Evolutionary conservation across 129 eudicot species (phyloP).

Genomic region (Rutidosis leptorrhynchoides): DNA sequence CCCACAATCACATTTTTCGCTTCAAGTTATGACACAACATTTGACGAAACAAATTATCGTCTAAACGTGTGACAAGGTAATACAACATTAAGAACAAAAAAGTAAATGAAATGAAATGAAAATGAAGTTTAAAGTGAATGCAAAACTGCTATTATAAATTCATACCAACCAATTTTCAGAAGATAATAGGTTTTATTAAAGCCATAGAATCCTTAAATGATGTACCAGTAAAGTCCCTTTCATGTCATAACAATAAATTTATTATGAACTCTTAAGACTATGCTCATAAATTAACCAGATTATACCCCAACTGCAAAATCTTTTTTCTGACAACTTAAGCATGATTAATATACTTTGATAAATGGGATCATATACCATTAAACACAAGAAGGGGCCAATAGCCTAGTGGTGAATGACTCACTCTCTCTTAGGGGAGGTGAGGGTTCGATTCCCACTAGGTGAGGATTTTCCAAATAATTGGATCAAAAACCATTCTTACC

Average conservation of each 20-base stretch:
- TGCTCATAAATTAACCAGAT: not conserved
- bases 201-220: constrained; percentile 29
- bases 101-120: not conserved
- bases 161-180: constrained; percentile 7
- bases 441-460: no score
- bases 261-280: constrained; percentile 9
- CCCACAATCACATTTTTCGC: not conserved
- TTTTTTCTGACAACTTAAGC: constrained; percentile 46
- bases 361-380: constrained; percentile 4
- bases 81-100: not conserved
- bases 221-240: constrained; percentile 24
- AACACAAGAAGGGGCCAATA: no score
- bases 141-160: constrained; percentile 16
- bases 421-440: no score
- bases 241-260: constrained; percentile 19
- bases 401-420: no score
- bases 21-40: constrained; percentile 1
- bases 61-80: constrained; percentile 6
- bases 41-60: not conserved
- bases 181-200: constrained; percentile 23
- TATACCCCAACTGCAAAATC: constrained; percentile 9
- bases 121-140: constrained; percentile 5
- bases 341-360: constrained; percentile 20
- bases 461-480: no score
- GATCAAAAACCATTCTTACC: no score